phyloP scores from a whole-genome alignment of 257 asterid species.

The Salvia rosmarinus region DNA sequence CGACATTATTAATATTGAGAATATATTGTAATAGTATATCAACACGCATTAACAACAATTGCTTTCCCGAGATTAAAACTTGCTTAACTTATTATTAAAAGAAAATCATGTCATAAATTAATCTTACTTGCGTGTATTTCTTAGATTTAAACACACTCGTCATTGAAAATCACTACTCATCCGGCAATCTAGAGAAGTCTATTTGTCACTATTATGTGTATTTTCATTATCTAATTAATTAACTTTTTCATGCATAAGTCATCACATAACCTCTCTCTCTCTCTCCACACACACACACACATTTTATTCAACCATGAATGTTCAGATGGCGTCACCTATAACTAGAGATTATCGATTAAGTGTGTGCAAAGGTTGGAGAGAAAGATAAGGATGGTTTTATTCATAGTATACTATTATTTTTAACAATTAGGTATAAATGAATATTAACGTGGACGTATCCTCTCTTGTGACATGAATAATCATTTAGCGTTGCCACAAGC shows the following conservation, averaged over 20 bases:
- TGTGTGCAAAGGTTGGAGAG: neutral
- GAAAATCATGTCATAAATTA: neutral
- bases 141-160: neutral
- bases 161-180: neutral
- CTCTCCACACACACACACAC: no score
- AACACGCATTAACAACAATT: constrained; percentile 5
- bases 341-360: neutral
- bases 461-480: neutral
- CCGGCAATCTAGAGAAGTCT: neutral
- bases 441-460: constrained; percentile 27
- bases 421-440: constrained; percentile 11
- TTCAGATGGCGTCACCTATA: neutral
- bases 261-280: neutral
- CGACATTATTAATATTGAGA: neutral
- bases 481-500: no score
- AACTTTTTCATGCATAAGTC: neutral
- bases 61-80: constrained; percentile 5
- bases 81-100: neutral
- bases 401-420: neutral
- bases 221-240: no score
- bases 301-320: no score
- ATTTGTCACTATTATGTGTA: neutral
- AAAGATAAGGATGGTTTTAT: neutral
- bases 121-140: neutral
- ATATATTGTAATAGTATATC: neutral